These are phyloP conservation scores for Cylindricascospora bacillispora DNA, from an alignment of 1,139 yeast genomes.

Conservation along the genomic window DNA sequence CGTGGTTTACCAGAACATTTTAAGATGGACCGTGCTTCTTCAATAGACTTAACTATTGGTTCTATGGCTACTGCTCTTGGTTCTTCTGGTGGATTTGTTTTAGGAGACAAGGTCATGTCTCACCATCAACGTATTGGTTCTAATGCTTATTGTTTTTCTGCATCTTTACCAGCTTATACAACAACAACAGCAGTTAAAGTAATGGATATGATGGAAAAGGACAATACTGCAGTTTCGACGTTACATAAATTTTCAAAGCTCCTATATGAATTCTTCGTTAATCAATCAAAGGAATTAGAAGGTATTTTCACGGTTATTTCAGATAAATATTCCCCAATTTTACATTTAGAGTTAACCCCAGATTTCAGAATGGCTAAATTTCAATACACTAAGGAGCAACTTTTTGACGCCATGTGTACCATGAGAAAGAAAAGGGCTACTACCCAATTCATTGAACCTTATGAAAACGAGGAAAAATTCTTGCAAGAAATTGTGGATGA, in stretches of 20 bases:
- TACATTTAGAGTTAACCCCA: slow-evolving; percentile 45
- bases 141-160: slow-evolving; percentile 83
- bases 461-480: slow-evolving; percentile 48
- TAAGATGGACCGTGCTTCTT: slow-evolving; percentile 44
- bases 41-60: slow-evolving; percentile 74
- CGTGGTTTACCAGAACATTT: slow-evolving; percentile 69
- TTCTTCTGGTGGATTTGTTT: slow-evolving; percentile 92
- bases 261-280: slow-evolving; percentile 29
- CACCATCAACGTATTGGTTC: slow-evolving; percentile 89
- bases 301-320: slow-evolving; percentile 43
- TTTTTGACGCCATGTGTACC: slow-evolving; percentile 18
- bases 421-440: slow-evolving; percentile 23
- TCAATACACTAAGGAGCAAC: slow-evolving; percentile 18
- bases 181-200: slow-evolving; percentile 63
- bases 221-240: slow-evolving; percentile 23
- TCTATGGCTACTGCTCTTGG: slow-evolving; percentile 74
- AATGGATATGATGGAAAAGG: slow-evolving; percentile 34
- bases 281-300: slow-evolving; percentile 22
- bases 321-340: slow-evolving; percentile 46
- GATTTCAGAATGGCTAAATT: slow-evolving; percentile 25
- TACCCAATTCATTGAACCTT: slow-evolving; percentile 28
- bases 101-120: slow-evolving; percentile 73
- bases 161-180: slow-evolving; percentile 86
- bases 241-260: slow-evolving; percentile 29
- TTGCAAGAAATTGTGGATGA: slow-evolving; percentile 52